Base-by-base conservation (phyloP, 169 alveolate genomes). In the Plasmodium falciparum region DNA sequence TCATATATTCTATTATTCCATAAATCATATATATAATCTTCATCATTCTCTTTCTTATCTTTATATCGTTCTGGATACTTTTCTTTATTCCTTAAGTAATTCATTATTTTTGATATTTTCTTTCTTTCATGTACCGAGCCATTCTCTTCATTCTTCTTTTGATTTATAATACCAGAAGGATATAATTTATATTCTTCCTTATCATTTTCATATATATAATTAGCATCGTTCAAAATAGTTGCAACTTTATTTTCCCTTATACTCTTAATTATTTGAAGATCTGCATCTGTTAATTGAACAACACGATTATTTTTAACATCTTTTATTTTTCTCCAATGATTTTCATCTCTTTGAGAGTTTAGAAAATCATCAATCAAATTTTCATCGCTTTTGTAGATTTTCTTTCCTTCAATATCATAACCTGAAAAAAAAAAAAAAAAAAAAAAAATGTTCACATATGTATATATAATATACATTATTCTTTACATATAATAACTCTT, bases 171-270 rank as follows among this genome's bases (percentile, higher is more conserved):
- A 45, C 20, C 26, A 12, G 54, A 59, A 47, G 63, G 4, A 43
- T 26, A 58, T 24, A 70, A 56, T 86, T 86, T 86, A 74, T 86
- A 86, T 39, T 86, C 92, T 29, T 86, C 92, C 47, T 52, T 86
- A 24, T 86, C 92, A 86, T 86, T 86, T 72, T 86, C 92, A 73
- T 86, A 86, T 17, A 86, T 74, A 63, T 71, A 86, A 45, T 72
- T 67, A 20, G 85, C 33, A 17, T 70, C 58, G 22, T 72, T 63
- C 29, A 71, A 15, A 72, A 20, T 1, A 29, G n/a, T 86, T 20
- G 92, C 92, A 22, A 72, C 76, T 59, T 49, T 86, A 54, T 72
- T 72, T 72, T 86, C 88, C 17, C 92, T n/a, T 47, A 86, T 72
- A 1, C 88, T 70, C 73, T 52, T 71, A 20, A 86, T 86, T 11